Percentiles rank a stretch among this genome's conserved stretches.
Conservation (phyloP, 176 grass and related monocot species). For the Neostapfia colusana region DNA sequence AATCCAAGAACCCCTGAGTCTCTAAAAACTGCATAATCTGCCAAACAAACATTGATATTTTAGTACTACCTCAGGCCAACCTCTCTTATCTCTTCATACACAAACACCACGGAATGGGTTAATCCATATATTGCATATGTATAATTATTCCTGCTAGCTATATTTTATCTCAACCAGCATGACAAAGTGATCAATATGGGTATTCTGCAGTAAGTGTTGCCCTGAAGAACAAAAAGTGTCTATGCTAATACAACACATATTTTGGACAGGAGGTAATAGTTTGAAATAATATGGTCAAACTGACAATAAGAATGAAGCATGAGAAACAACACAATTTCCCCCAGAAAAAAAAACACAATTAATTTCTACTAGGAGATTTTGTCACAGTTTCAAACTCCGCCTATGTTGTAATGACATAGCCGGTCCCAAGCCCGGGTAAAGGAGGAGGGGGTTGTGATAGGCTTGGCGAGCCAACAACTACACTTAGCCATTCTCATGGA, state of each 20-base stretch:
- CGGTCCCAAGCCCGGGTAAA: too few relatives aligned
- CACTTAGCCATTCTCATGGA: too few relatives aligned
- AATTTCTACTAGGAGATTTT: not conserved
- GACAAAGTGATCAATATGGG: not conserved
- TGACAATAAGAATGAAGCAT: slow-evolving; percentile 7
- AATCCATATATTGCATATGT: not conserved
- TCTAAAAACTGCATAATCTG: slow-evolving; percentile 97
- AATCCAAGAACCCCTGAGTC: slow-evolving; percentile 99
- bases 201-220: not conserved
- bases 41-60: slow-evolving; percentile 44
- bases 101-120: not conserved
- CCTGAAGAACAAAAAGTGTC: not conserved
- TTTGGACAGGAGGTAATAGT: not conserved
- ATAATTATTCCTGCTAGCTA: not conserved
- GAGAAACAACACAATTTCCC: too few relatives aligned
- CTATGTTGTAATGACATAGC: too few relatives aligned
- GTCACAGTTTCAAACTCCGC: too few relatives aligned
- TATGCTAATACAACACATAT: not conserved
- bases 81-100: not conserved
- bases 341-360: too few relatives aligned
- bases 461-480: too few relatives aligned
- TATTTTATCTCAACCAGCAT: not conserved
- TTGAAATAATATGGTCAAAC: slow-evolving; percentile 21
- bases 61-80: not conserved
- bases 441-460: too few relatives aligned